Evolutionary conservation across 768 basidiomycete genomes (phyloP), one percentile per base, ranked within the genome.

Genomic region (Leccinum rimulosum): DNA sequence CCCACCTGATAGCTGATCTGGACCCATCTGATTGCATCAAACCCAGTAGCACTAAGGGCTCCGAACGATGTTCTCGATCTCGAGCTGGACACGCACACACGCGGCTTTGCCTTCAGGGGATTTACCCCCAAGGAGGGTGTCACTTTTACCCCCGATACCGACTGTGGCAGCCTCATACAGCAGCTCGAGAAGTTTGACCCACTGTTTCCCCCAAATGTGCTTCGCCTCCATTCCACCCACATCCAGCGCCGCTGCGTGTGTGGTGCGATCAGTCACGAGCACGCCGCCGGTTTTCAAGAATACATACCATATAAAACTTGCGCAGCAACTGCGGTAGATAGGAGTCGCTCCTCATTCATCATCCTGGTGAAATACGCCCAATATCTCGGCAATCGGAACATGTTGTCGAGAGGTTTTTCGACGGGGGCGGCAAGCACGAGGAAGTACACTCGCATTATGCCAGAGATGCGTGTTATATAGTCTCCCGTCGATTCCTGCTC

Each of bases 361-460:
- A 92, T 77, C 61, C 91, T 78, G 50, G 85, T 79, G 64, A 92
- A 81, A 80, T 87, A 92, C 9, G 77, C 76, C 91, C 91, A 94
- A 61, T 79, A 83, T 55, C 86, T 77, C 2, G 87, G 81, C 31
- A 83, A 67, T 66, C 84, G 84, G 69, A 87, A 90, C 74, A 82
- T 75, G 27, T 67, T 68, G 48, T 67, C 62, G 1, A 64, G 54
- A 12, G 55, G 84, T 73, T 58, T 88, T 62, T 14, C 81, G 2
- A 75, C 73, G 6, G 74, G 75, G 4, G 73, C 64, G 15, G 62
- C 56, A 61, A 94, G 69, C 50, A 95, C 82, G 19, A 85, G 79
- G 69, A 93, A 92, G 75, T 96, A 98, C 25, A 98, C 85, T 31
- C 95, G 83, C 82, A 95, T 83, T 33, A 93, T 81, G 9, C 93